phyloP scores from a whole-genome alignment of 176 grass and related monocot species.

The Tillandsia leiboldiana region DNA sequence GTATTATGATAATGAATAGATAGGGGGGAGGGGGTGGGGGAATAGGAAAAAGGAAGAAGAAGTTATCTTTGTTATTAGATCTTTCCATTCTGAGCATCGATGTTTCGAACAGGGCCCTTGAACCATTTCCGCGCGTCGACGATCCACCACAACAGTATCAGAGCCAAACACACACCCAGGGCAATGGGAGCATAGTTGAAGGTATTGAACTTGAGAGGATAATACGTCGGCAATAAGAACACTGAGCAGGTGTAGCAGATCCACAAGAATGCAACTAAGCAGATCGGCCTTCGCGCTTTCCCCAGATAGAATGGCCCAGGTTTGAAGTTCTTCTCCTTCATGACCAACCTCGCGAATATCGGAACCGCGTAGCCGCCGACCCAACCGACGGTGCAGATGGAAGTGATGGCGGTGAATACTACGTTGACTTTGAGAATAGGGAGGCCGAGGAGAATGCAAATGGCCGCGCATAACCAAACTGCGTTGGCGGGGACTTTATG shows the following conservation, averaged over 20 bases:
- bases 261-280: constrained; percentile 89
- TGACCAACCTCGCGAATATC: constrained; percentile 91
- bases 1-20: no score
- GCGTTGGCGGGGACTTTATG: constrained; percentile 83
- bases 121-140: constrained; percentile 91
- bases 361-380: constrained; percentile 91
- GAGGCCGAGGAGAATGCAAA: constrained; percentile 77
- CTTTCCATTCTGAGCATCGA: constrained; percentile 42
- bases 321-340: constrained; percentile 62
- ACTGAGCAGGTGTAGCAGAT: constrained; percentile 97
- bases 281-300: constrained; percentile 52
- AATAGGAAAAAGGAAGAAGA: not conserved
- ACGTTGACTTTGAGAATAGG: constrained; percentile 84
- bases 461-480: constrained; percentile 74
- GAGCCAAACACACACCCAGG: constrained; percentile 34
- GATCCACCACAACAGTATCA: constrained; percentile 88
- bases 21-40: no score
- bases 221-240: constrained; percentile 74
- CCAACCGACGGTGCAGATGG: constrained; percentile 84
- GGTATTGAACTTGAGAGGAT: constrained; percentile 61
- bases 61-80: constrained; percentile 14
- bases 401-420: constrained; percentile 94
- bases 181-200: constrained; percentile 93
- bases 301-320: constrained; percentile 81
- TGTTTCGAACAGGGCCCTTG: constrained; percentile 82